Conservation (phyloP, 2,329 filamentous ascomycete genomes). For the Rutstroemia sp. region DNA sequence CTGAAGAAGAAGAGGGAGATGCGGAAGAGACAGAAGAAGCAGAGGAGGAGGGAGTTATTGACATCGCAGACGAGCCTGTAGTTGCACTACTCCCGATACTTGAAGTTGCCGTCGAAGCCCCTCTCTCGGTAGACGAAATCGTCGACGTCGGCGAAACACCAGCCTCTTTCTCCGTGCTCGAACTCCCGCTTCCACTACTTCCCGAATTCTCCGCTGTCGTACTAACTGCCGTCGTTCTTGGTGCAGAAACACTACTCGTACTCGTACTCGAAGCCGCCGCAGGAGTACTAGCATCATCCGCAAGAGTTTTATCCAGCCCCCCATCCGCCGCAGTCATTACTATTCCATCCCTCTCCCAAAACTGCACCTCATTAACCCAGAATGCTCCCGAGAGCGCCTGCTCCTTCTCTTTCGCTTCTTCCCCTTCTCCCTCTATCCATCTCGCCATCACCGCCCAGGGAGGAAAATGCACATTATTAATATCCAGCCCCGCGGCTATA, state of each 20-base stretch:
- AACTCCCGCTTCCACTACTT: background rate
- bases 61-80: background rate
- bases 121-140: no score
- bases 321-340: background rate
- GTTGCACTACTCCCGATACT: background rate
- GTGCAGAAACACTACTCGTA: background rate
- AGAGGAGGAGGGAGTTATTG: background rate
- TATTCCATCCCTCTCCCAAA: background rate
- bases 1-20: no score
- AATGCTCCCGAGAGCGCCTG: background rate
- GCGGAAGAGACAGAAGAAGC: no score
- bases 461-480: conserved; percentile 4
- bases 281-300: background rate
- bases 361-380: conserved; percentile 2
- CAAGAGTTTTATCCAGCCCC: background rate
- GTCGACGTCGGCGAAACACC: background rate
- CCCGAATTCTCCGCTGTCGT: background rate
- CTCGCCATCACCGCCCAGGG: conserved; percentile 2
- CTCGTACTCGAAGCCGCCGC: background rate
- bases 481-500: background rate
- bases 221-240: background rate
- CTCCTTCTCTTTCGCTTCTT: background rate
- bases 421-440: background rate
- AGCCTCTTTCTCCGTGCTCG: background rate
- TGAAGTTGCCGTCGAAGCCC: no score